Evolutionary conservation across 2,329 filamentous ascomycete genomes (phyloP), one percentile per base, ranked within the genome.

Genomic region (Hypocrella siamensis): DNA sequence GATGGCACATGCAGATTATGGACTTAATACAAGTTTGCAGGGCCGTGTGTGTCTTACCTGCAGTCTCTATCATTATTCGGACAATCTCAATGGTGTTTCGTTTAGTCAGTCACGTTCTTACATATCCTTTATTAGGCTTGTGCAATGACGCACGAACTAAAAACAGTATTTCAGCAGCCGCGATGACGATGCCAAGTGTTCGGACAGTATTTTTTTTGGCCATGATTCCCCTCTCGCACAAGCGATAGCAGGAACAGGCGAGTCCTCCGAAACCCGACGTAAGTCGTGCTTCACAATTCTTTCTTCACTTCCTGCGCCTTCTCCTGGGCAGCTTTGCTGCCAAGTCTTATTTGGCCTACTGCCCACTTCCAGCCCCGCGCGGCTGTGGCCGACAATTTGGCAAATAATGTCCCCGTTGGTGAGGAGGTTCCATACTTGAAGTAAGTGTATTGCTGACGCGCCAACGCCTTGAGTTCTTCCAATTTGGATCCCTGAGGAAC

Each of bases 1-100:
- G 90, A 98, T 61, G 88, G 88, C 26, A 93, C 81, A 11, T 82
- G 84, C 57, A 75, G 88, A 46, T 58, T 98, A 51, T 98, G 88
- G 88, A 81, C 75, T 51, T 79, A 53, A 49, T 19, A 5, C 38
- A 18, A 18, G 3, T 19, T 16, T 10, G 15, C 6, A 11, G 17
- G 9, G 25, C 14, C 14, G 25, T 7, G 8, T 27, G 9, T 6
- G 14, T 2, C 14, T 11, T 27, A 7, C 21, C 21, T 12, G 21
- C n/a, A n/a, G n/a, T n/a, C n/a, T n/a, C n/a, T n/a, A n/a, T n/a
- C n/a, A n/a, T n/a, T n/a, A n/a, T n/a, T n/a, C n/a, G n/a, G n/a
- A n/a, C n/a, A n/a, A n/a, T n/a, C n/a, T n/a, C n/a, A n/a, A n/a
- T n/a, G n/a, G n/a, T n/a, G n/a, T n/a, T n/a, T n/a, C n/a, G n/a